Base-by-base conservation (phyloP, 2,329 filamentous ascomycete species). In the Thermomyces lanuginosus region DNA sequence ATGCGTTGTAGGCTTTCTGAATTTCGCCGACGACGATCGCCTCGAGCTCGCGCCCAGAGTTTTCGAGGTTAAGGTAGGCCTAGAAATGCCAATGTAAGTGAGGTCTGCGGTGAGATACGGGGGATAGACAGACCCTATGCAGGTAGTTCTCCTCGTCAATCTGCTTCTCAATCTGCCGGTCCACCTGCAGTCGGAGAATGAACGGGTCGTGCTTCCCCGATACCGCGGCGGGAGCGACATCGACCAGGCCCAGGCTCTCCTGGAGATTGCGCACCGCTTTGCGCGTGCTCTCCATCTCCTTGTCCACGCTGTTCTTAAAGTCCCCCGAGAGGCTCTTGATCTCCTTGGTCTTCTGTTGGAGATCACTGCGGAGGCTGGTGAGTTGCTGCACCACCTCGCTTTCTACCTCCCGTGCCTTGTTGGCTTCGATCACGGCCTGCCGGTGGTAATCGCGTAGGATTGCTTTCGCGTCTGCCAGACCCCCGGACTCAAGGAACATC, bases 141-240 rank as follows among this genome's bases (percentile, higher is more conserved):
- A 98, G 58, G 45, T 98, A 98, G 48, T 95, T 95, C 48, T 98
- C 89, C 51, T 98, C 89, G 39, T 92, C 80, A 30, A 98, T 72
- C 53, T 95, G 89, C 44, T 72, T 77, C 53, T 92, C 84, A 15
- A 98, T 66, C 52, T 92, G 83, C 30, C 78, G 72, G 48, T 98
- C 89, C 5, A 92, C 86, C 11, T 71, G 71, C 25, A 95, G 58
- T 32, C 79, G 76, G 30, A 95, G 63, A 14, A 98, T 68, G 48
- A 86, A 95, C 1, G 89, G 89, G 48, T 95, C 89, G 33, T 82
- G 78, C 55, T 89, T 93, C 36, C 84, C 83, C 4, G 73, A 76
- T 1, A 76, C 76, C 25, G 69, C 56, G 2, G 76, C 64, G 1
- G 79, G 66, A 46, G 93, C 84, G 9, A 77, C 60, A 45, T 93